Evolutionary conservation across 1,139 yeast species (phyloP).

Genomic region (Kodamaea suecica): DNA sequence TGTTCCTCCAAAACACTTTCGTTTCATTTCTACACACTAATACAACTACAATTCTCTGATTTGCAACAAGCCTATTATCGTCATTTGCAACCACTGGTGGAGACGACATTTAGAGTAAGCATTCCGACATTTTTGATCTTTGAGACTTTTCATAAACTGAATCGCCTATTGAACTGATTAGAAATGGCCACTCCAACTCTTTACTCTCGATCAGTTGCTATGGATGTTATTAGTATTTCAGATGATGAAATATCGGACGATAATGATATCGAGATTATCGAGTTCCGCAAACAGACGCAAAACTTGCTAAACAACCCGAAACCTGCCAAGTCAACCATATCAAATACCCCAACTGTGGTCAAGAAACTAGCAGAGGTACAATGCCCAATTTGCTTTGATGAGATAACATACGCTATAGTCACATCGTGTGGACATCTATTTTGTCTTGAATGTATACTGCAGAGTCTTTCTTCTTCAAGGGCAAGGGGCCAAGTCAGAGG

Average conservation of each 20-base stretch:
- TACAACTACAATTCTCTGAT: too few relatives aligned
- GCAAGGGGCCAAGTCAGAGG: slow-evolving; percentile 43
- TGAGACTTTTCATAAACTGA: too few relatives aligned
- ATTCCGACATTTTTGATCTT: too few relatives aligned
- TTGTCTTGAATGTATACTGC: slow-evolving; percentile 45
- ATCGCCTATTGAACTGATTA: too few relatives aligned
- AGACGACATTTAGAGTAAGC: too few relatives aligned
- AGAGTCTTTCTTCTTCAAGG: slow-evolving; percentile 39
- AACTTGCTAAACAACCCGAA: slow-evolving; percentile 29
- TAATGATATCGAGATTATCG: slow-evolving; percentile 39
- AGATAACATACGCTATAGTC: slow-evolving; percentile 38
- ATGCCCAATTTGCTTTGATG: slow-evolving; percentile 49
- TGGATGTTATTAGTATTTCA: slow-evolving; percentile 22
- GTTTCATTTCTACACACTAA: too few relatives aligned
- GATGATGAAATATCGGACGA: slow-evolving; percentile 32
- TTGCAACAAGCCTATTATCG: too few relatives aligned
- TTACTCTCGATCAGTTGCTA: slow-evolving; percentile 1
- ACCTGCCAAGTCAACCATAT: slow-evolving; percentile 13
- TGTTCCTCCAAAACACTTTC: too few relatives aligned
- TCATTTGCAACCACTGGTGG: too few relatives aligned
- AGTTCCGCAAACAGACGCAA: slow-evolving; percentile 37
- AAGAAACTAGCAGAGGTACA: slow-evolving; percentile 38
- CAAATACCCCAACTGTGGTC: slow-evolving; percentile 17
- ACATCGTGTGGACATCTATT: slow-evolving; percentile 48
- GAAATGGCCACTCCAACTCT: too few relatives aligned